Conservation (phyloP, 2,329 filamentous ascomycete genomes). For the Fusarium miscanthi region DNA sequence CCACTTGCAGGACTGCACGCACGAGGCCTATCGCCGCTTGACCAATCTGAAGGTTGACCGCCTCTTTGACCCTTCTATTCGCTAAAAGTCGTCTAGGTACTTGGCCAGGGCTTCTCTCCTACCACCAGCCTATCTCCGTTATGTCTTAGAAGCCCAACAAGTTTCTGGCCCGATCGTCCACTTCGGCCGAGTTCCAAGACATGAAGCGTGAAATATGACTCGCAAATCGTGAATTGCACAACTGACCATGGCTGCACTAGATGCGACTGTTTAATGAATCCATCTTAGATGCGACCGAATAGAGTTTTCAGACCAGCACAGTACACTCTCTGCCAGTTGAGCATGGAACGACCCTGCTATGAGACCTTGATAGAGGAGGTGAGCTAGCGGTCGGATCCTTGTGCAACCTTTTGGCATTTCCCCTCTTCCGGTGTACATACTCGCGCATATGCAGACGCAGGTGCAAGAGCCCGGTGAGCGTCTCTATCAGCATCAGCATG, state of each 20-base stretch:
- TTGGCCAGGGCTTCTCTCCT: constrained; percentile 21
- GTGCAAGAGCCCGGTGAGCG: constrained; percentile 37
- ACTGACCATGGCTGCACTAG: constrained; percentile 39
- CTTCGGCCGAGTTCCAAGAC: constrained; percentile 13
- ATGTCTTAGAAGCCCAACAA: constrained; percentile 26
- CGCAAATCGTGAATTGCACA: constrained; percentile 35
- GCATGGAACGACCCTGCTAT: constrained; percentile 40
- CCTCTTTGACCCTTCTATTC: constrained; percentile 40
- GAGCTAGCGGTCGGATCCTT: constrained; percentile 34
- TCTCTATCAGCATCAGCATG: constrained; percentile 20
- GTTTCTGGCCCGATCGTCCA: constrained; percentile 25
- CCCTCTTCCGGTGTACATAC: constrained; percentile 40
- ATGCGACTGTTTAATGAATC: constrained; percentile 42
- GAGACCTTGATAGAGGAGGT: constrained; percentile 36
- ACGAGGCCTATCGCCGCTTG: constrained; percentile 28
- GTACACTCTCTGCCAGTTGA: constrained; percentile 31
- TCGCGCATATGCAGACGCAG: constrained; percentile 41
- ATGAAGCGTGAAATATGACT: constrained; percentile 38
- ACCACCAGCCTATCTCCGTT: constrained; percentile 23
- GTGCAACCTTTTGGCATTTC: constrained; percentile 33
- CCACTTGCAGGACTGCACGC: constrained; percentile 37
- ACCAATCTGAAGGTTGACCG: constrained; percentile 44
- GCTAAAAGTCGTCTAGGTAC: constrained; percentile 19
- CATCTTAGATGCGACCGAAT: constrained; percentile 43
- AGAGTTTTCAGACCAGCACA: constrained; percentile 36